Base-by-base conservation (phyloP, 768 basidiomycete genomes). In the Chiua virens region DNA sequence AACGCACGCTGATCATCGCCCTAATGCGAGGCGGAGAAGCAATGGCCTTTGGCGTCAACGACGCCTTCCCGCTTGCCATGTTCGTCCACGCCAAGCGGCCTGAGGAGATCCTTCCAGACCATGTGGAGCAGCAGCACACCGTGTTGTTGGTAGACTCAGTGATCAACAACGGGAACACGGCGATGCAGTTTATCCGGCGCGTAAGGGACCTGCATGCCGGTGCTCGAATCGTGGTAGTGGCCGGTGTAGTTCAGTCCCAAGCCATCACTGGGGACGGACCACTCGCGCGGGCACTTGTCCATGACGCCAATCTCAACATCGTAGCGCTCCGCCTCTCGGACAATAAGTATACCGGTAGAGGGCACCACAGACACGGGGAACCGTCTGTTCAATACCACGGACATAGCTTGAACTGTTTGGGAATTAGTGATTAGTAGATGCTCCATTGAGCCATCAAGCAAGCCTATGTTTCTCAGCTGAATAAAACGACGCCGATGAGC, bases 101-200 rank as follows among this genome's bases (percentile, higher is more conserved):
- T 35, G 53, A 54, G 53, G 53, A 54, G 5, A 41, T 51, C 53
- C 49, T 54, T 54, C 53, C 53, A 45, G 43, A 41, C 23, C 53
- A 54, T 28, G 42, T 54, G 49, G 49, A 45, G 25, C 53, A 52
- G 32, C 53, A 54, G 40, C 53, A 54, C 34, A 14, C 53, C 43
- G 53, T 54, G 38, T 52, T 54, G 53, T 52, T 54, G 49, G 49
- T 54, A 54, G 53, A 54, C 49, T 54, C 53, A 9, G 53, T 54
- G 49, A 45, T 54, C 49, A 54, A 54, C 53, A 36, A 36, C 39
- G 53, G 53, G 53, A 20, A 30, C 43, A 54, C 53, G 36, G 43
- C 49, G 39, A 54, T 54, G 53, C 53, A 54, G 43, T 54, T 54
- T 52, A 54, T 54, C 43, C 49, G 15, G 49, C 53, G 43, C 39